Conservation (phyloP, 495 filamentous ascomycete genomes). For the Hypoxylon perforatum region DNA sequence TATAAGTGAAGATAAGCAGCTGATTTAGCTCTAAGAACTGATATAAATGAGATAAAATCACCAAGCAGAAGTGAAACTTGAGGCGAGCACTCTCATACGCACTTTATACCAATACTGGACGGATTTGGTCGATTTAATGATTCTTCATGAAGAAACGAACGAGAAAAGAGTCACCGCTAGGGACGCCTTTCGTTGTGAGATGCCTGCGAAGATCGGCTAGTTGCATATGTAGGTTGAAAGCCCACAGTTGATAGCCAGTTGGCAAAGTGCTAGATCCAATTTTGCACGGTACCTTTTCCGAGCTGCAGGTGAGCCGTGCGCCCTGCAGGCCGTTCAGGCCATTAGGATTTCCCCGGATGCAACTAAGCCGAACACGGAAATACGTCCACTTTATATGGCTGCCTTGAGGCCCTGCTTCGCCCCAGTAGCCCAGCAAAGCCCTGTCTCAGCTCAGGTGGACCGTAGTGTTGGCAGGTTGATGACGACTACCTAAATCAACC, state of each 20-base stretch:
- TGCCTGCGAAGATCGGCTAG: conserved; percentile 20
- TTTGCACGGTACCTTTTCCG: conserved; percentile 27
- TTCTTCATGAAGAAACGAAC: neutral
- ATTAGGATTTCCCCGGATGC: conserved; percentile 26
- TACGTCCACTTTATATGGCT: conserved; percentile 18
- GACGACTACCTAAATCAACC: conserved; percentile 22
- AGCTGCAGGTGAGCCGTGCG: conserved; percentile 23
- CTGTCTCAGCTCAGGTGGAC: conserved; percentile 29
- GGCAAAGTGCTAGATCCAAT: conserved; percentile 1
- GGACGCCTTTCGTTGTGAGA: conserved; percentile 11
- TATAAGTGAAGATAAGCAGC: conserved; percentile 15
- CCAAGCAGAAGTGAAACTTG: neutral
- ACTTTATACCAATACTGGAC: no score
- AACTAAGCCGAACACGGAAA: conserved; percentile 10
- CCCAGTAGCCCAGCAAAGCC: conserved; percentile 26
- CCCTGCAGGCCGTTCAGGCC: conserved; percentile 11
- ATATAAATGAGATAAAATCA: neutral
- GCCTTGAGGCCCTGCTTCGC: conserved; percentile 25
- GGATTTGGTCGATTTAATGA: no score
- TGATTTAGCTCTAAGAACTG: neutral
- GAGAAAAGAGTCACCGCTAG: conserved; percentile 19
- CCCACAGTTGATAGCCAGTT: conserved; percentile 24
- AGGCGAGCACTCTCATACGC: no score
- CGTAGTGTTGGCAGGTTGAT: conserved; percentile 30
- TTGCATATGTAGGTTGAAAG: neutral